Evolutionary conservation across 306 rosid species (phyloP), one percentile per base, ranked within the genome.

Genomic region (Trifolium dubium): DNA sequence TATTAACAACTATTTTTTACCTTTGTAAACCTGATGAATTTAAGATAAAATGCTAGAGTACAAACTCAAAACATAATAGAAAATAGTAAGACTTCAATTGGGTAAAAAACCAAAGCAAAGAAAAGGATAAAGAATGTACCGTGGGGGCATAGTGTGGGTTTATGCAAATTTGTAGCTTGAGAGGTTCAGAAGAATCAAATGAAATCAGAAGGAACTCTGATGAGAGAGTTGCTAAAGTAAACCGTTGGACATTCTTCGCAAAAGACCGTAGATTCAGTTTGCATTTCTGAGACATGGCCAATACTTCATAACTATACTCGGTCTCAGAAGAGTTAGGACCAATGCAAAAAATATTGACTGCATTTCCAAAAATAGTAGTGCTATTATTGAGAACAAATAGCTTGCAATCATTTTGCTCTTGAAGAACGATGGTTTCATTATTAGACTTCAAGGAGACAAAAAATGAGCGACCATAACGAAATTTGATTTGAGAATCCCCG

Each of bases 341-440:
- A 15, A 37, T 37, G 31, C 30, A 63, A 2, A 9, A 15, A 17
- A 37, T 15, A 17, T 17, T 37, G 31, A 63, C 31, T 2, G 15
- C 8, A 63, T 63, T 63, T 63, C 49, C 31, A 31, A 37, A 5
- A 8, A 0, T 8, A 4, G 2, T 29, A 15, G 28, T 15, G 4
- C n/a, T 37, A 37, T n/a, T 63, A 19, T 37, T 37, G 68, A 63
- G 68, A 15, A 63, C 37, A 63, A 63, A 63, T 5, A 63, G 4
- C 14, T 61, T 32, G 7, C 34, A 1, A 8, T 9, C 13, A 62
- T 15, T n/a, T 32, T n/a, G 0, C 12, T n/a, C 29, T 15, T 35
- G 44, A 62, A 63, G n/a, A 63, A 63, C 3, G 17, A 17, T 35
- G 9, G 31, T 17, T 63, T 35, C 15, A 15, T 35, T 31, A 37